phyloP scores from a whole-genome alignment of 1,284 basidiomycete species.

The Melampsora larici-populina region DNA sequence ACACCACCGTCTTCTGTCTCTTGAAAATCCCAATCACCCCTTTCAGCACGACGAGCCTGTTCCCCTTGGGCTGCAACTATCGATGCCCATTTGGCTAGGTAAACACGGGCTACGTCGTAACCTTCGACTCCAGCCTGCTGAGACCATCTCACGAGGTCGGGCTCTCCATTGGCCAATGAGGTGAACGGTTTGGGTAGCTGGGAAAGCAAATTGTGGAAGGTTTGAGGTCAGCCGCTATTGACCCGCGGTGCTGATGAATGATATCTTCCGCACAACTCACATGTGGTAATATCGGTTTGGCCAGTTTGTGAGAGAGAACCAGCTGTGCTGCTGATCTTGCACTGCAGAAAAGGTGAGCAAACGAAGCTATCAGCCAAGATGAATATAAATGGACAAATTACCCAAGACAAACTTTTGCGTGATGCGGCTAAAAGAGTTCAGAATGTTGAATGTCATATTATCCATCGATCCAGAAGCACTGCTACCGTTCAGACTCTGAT shows the following conservation, averaged over 20 bases:
- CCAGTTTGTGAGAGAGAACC: constrained; percentile 85
- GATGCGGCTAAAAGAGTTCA: constrained; percentile 49
- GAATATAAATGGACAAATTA: not conserved
- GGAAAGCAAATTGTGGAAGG: not conserved
- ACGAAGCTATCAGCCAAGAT: not conserved
- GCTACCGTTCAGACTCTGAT: constrained; percentile 44
- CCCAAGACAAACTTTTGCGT: constrained; percentile 47
- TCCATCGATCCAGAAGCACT: constrained; percentile 47
- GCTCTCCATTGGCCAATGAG: constrained; percentile 39
- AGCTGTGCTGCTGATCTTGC: constrained; percentile 85
- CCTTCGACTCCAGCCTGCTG: constrained; percentile 44
- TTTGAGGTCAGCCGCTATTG: not conserved
- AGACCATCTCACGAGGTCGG: constrained; percentile 45
- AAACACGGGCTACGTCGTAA: constrained; percentile 91
- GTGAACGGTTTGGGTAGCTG: constrained; percentile 37
- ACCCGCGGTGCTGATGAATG: too few relatives aligned
- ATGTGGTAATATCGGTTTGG: constrained; percentile 88
- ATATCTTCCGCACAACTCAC: constrained; percentile 63
- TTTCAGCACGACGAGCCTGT: constrained; percentile 45
- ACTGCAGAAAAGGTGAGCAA: constrained; percentile 65
- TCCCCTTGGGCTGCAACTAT: constrained; percentile 65
- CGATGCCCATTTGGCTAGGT: constrained; percentile 92
- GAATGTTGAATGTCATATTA: constrained; percentile 51
- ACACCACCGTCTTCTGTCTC: not conserved
- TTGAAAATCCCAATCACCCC: constrained; percentile 38